Conservation (phyloP, 2,329 filamentous ascomycete genomes). For the Monilinia aucupariae region DNA sequence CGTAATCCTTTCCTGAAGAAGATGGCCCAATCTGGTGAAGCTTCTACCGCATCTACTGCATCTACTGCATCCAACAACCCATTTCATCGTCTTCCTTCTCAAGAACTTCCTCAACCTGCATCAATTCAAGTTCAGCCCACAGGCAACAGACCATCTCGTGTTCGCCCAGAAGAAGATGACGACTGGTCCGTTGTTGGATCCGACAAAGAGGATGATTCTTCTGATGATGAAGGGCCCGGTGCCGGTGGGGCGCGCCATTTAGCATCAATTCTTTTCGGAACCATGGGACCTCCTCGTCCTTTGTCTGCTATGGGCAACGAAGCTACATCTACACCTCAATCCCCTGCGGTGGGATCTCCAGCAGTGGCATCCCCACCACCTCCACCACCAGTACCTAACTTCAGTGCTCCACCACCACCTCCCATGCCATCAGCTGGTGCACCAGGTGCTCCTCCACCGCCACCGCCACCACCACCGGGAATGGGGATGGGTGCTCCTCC, state of each 20-base stretch:
- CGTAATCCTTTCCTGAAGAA: conserved; percentile 95
- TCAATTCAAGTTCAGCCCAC: conserved; percentile 41
- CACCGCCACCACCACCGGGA: conserved; percentile 37
- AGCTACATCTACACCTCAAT: conserved; percentile 40
- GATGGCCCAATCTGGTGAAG: conserved; percentile 59
- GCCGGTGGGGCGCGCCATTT: conserved; percentile 84
- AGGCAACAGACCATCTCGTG: conserved; percentile 46
- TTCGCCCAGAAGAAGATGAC: conserved; percentile 64
- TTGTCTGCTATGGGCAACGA: conserved; percentile 77
- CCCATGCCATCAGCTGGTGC: conserved; percentile 42
- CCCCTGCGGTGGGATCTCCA: conserved; percentile 38
- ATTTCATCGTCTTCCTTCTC: conserved; percentile 79
- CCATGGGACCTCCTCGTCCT: conserved; percentile 89
- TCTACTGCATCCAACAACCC: conserved; percentile 80
- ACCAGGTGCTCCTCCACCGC: conserved; percentile 38
- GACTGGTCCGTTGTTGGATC: conserved; percentile 82
- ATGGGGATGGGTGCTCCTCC: conserved; percentile 32
- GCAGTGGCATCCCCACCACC: conserved; percentile 42
- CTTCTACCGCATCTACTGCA: conserved; percentile 46
- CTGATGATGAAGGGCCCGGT: conserved; percentile 70
- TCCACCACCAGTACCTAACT: conserved; percentile 43
- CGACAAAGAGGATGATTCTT: conserved; percentile 66
- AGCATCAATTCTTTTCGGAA: conserved; percentile 91
- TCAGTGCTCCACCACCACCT: conserved; percentile 42
- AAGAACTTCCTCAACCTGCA: conserved; percentile 43